Evolutionary conservation across 208 protist genomes (phyloP).

Genomic region (Crithidia brevicula): DNA sequence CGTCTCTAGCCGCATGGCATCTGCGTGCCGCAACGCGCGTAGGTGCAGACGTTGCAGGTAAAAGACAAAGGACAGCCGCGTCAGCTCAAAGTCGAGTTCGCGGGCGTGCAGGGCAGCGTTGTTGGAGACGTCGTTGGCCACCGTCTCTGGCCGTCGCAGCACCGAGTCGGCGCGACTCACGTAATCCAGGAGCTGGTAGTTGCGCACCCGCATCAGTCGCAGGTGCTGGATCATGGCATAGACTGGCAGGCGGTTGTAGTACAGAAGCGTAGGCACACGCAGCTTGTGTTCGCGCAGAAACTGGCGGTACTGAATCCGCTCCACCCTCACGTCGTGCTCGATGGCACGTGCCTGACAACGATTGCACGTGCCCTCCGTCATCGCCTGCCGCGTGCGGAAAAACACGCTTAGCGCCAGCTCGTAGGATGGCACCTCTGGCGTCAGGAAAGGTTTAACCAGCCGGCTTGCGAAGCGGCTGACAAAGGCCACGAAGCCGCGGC

Average conservation of each 20-base stretch:
- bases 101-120: slow-evolving; percentile 9
- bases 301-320: slow-evolving; percentile 22
- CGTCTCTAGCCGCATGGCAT: slow-evolving; percentile 68
- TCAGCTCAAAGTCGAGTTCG: slow-evolving; percentile 25
- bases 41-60: slow-evolving; percentile 45
- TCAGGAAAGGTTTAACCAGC: background rate
- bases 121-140: background rate
- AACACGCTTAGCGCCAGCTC: slow-evolving; percentile 22
- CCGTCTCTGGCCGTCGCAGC: slow-evolving; percentile 15
- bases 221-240: slow-evolving; percentile 33
- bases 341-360: slow-evolving; percentile 16
- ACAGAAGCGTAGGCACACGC: slow-evolving; percentile 30
- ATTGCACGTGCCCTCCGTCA: slow-evolving; percentile 12
- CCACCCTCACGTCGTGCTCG: slow-evolving; percentile 10
- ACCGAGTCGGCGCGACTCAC: slow-evolving; percentile 19
- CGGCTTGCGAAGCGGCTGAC: background rate
- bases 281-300: slow-evolving; percentile 25
- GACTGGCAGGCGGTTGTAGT: slow-evolving; percentile 37
- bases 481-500: slow-evolving; percentile 5
- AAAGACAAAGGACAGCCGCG: slow-evolving; percentile 26
- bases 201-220: slow-evolving; percentile 21
- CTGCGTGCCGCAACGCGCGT: slow-evolving; percentile 57
- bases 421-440: slow-evolving; percentile 21
- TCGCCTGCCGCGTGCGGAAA: slow-evolving; percentile 27
- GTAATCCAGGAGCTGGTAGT: slow-evolving; percentile 26